Evolutionary conservation across 139 green algal species (phyloP).

Genomic region (Nannochloris sp.): DNA sequence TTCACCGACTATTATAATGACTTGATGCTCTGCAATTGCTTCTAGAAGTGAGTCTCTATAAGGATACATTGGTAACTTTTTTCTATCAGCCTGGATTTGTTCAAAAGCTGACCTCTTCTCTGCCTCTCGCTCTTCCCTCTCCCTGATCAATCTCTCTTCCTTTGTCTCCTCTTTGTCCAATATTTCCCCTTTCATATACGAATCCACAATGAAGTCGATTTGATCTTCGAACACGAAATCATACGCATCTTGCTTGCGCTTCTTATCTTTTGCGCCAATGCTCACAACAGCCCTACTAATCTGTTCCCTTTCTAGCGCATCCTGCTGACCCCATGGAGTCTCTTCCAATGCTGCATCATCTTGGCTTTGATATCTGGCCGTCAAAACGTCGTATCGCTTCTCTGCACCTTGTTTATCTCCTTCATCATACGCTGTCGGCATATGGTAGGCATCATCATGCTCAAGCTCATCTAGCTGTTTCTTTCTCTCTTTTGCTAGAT

Average conservation of each 20-base stretch:
- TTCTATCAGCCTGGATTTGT: slow-evolving; percentile 61
- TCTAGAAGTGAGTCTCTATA: slow-evolving; percentile 64
- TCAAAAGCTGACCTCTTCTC: slow-evolving; percentile 50
- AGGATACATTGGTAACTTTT: slow-evolving; percentile 77
- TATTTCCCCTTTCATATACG: slow-evolving; percentile 42
- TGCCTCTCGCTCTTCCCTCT: slow-evolving; percentile 30
- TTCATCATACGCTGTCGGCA: slow-evolving; percentile 79
- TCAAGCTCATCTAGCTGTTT: slow-evolving; percentile 68
- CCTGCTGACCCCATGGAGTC: slow-evolving; percentile 73
- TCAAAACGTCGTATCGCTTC: slow-evolving; percentile 55
- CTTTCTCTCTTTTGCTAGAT: slow-evolving; percentile 60
- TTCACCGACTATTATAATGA: slow-evolving; percentile 94
- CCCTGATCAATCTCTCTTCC: slow-evolving; percentile 40
- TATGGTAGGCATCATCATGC: slow-evolving; percentile 68
- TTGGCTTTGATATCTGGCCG: slow-evolving; percentile 47
- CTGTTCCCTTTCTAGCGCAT: slow-evolving; percentile 87
- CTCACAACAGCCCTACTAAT: slow-evolving; percentile 50
- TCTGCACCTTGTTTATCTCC: slow-evolving; percentile 15
- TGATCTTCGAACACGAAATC: slow-evolving; percentile 91
- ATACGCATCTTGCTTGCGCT: slow-evolving; percentile 39
- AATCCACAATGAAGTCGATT: slow-evolving; percentile 87
- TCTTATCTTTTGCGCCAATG: slow-evolving; percentile 40
- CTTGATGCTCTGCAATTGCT: slow-evolving; percentile 79
- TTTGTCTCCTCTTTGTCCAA: slow-evolving; percentile 30
- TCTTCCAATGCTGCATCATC: slow-evolving; percentile 14